These are phyloP conservation scores for Entophlyctis helioformis DNA, from an alignment of 192 early-diverging fungal species.

Conservation along the genomic window DNA sequence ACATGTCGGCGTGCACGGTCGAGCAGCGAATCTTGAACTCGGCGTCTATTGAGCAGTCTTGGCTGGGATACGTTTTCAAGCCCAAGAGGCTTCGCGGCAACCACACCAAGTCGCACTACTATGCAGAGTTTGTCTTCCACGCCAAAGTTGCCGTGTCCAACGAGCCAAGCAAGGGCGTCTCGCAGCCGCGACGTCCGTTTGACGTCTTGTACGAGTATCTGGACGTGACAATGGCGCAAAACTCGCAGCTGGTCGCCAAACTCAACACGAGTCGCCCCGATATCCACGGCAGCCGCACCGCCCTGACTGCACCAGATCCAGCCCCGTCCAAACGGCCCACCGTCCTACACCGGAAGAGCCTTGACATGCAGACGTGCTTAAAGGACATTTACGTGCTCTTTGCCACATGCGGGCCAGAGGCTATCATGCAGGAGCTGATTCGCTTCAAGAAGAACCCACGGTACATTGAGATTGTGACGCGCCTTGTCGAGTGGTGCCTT, in stretches of 20 bases:
- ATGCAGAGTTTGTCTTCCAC: constrained; percentile 19
- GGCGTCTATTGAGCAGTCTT: constrained; percentile 15
- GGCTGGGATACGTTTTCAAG: constrained; percentile 17
- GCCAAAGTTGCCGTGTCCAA: constrained; percentile 7
- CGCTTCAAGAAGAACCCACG: constrained; percentile 36
- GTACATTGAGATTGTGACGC: constrained; percentile 26
- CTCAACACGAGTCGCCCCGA: neutral
- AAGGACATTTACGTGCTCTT: constrained; percentile 22
- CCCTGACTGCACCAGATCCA: neutral
- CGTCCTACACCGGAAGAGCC: constrained; percentile 1
- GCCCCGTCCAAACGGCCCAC: neutral
- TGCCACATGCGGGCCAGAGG: constrained; percentile 13
- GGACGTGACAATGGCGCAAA: constrained; percentile 10
- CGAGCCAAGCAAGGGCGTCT: constrained; percentile 8
- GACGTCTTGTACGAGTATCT: constrained; percentile 20
- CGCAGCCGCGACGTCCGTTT: constrained; percentile 2
- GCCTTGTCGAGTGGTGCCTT: constrained; percentile 18
- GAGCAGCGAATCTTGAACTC: constrained; percentile 29
- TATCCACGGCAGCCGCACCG: neutral
- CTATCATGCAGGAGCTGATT: constrained; percentile 16
- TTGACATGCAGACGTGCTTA: constrained; percentile 5
- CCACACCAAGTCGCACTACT: neutral
- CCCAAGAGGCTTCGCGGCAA: neutral
- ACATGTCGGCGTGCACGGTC: constrained; percentile 2
- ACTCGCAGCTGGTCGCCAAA: neutral